A percentile compares a stretch with the other conserved stretches of the same genome.
Conservation (phyloP, 108 stramenopile genomes). For the Cyclotella cryptica region DNA sequence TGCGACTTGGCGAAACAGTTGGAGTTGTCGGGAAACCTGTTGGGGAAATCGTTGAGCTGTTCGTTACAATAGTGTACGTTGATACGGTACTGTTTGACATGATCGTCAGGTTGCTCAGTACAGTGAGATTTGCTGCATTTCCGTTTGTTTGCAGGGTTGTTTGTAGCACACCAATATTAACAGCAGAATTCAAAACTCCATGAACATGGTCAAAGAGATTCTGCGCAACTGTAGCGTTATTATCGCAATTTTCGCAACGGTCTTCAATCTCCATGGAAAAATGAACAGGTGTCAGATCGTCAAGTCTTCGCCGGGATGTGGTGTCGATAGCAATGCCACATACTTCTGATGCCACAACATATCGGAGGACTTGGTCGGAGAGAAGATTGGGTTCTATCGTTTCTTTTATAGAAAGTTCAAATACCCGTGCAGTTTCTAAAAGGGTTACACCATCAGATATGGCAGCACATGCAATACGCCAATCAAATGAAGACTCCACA, state of each 20-base stretch:
- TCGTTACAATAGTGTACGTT: neutral
- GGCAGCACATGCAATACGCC: neutral
- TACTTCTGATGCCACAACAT: neutral
- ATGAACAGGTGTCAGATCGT: neutral
- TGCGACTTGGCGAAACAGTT: neutral
- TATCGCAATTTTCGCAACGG: neutral
- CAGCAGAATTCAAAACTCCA: neutral
- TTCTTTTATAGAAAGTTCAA: neutral
- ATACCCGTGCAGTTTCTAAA: neutral
- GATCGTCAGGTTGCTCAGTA: neutral
- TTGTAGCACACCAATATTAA: neutral
- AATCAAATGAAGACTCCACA: neutral
- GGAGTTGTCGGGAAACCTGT: neutral
- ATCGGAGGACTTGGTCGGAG: neutral
- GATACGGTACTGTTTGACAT: neutral
- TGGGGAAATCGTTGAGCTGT: neutral
- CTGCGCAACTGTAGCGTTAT: neutral
- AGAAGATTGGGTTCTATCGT: neutral
- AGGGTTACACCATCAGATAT: neutral
- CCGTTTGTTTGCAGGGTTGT: neutral
- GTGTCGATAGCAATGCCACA: neutral
- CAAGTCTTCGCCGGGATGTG: neutral
- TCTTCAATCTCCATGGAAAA: neutral
- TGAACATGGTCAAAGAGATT: constrained; percentile 6
- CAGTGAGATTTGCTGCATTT: neutral